These are phyloP conservation scores for Boletus edulis DNA, from an alignment of 768 basidiomycete genomes.

Conservation along the genomic window DNA sequence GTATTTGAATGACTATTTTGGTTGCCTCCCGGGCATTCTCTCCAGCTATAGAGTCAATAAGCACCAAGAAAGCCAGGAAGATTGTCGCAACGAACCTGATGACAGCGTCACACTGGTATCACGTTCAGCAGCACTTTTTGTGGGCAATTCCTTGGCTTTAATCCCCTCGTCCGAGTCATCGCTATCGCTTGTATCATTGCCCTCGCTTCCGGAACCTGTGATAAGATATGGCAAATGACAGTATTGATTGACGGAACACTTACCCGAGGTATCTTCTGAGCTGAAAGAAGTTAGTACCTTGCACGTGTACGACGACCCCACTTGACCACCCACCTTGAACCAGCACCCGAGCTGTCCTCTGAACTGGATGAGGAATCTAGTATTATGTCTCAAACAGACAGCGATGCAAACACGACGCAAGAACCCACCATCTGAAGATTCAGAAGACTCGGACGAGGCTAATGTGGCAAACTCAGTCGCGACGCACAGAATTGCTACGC, in stretches of 20 bases:
- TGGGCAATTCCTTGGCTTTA: neutral
- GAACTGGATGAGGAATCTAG: conserved; percentile 23
- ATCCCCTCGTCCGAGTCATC: conserved; percentile 1
- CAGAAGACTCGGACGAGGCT: conserved; percentile 24
- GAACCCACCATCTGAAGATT: conserved; percentile 26
- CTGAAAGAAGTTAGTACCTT: conserved; percentile 11
- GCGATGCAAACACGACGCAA: neutral
- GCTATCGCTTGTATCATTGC: conserved; percentile 11
- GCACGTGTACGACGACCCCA: conserved; percentile 2
- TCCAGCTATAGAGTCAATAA: conserved; percentile 8
- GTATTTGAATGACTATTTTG: neutral
- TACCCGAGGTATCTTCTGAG: conserved; percentile 18
- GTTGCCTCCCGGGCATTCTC: conserved; percentile 2
- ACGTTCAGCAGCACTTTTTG: conserved; percentile 18
- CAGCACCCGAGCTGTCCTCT: conserved; percentile 24
- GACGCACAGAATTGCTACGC: neutral
- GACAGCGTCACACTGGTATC: conserved; percentile 42
- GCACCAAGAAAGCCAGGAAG: neutral
- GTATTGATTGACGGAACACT: conserved; percentile 7
- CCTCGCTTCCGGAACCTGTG: conserved; percentile 12
- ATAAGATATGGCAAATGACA: neutral
- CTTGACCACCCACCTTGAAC: conserved; percentile 20
- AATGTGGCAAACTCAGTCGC: conserved; percentile 8
- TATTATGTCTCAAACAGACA: neutral
- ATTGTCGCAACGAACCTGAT: conserved; percentile 24